These are phyloP conservation scores for Linum tenue DNA, from an alignment of 345 rosid genomes.

Conservation along the genomic window DNA sequence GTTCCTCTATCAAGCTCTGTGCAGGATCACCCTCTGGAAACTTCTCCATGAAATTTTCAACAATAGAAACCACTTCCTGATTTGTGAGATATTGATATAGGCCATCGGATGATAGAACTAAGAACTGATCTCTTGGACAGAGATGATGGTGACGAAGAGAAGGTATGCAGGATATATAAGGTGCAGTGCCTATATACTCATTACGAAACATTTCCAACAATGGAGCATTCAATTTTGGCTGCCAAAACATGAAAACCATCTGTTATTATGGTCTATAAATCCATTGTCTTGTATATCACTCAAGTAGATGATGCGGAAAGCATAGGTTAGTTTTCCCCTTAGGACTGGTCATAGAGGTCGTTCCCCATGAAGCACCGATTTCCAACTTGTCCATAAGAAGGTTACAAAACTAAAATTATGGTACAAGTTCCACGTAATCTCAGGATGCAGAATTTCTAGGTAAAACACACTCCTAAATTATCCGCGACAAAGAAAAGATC, in stretches of 20 bases:
- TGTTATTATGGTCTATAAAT: neutral
- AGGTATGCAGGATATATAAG: conserved; percentile 77
- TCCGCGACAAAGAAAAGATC: conserved; percentile 4
- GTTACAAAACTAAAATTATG: too few relatives aligned
- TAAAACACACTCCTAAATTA: neutral
- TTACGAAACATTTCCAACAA: conserved; percentile 85
- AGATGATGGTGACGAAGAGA: conserved; percentile 79
- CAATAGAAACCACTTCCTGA: conserved; percentile 76
- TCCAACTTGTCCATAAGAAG: too few relatives aligned
- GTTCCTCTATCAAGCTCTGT: conserved; percentile 85
- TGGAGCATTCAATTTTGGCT: conserved; percentile 77
- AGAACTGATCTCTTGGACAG: conserved; percentile 73
- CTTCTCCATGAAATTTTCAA: conserved; percentile 78
- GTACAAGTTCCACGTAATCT: too few relatives aligned
- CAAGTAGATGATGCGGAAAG: too few relatives aligned
- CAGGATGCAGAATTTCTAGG: neutral
- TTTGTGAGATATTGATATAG: conserved; percentile 88
- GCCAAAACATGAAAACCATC: conserved; percentile 22
- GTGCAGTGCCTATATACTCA: conserved; percentile 76
- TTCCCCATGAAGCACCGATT: too few relatives aligned
- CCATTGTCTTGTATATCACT: neutral
- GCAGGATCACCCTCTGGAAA: conserved; percentile 98
- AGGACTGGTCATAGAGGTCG: too few relatives aligned
- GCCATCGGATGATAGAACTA: conserved; percentile 92
- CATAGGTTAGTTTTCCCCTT: too few relatives aligned